Evolutionary conservation across 495 filamentous ascomycete genomes (phyloP).

Genomic region (Penicillium psychrofluorescens): DNA sequence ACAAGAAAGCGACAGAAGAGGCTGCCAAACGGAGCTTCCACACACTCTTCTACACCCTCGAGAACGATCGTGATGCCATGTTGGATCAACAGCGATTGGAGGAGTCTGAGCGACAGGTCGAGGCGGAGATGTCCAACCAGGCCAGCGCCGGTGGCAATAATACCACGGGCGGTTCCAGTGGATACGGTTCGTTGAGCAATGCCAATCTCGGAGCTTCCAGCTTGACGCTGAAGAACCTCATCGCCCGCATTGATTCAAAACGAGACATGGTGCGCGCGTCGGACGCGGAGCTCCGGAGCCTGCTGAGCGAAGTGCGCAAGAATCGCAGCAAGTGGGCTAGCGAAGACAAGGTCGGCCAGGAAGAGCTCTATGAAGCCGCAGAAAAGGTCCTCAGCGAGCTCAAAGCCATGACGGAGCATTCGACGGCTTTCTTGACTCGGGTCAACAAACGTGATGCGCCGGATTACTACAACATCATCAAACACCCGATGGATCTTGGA

Average conservation of each 20-base stretch:
- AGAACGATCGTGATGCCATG: constrained; percentile 94
- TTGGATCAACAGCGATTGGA: constrained; percentile 95
- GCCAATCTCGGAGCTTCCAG: constrained; percentile 96
- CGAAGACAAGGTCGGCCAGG: constrained; percentile 93
- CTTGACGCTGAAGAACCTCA: constrained; percentile 91
- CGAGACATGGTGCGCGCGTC: constrained; percentile 80
- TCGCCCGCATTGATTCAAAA: constrained; percentile 88
- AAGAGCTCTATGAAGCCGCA: constrained; percentile 92
- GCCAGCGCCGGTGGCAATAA: constrained; percentile 39
- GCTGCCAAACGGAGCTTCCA: constrained; percentile 83
- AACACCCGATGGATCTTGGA: constrained; percentile 95
- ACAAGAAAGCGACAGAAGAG: constrained; percentile 88
- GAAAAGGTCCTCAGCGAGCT: constrained; percentile 95
- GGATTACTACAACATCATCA: constrained; percentile 90
- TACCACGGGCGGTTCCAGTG: constrained; percentile 40
- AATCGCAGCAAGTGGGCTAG: constrained; percentile 98
- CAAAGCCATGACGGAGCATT: constrained; percentile 94
- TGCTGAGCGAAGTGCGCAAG: constrained; percentile 96
- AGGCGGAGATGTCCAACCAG: constrained; percentile 82
- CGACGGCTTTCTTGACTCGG: constrained; percentile 80
- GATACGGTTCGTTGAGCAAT: constrained; percentile 81
- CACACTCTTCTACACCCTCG: constrained; percentile 87
- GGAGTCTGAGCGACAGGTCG: constrained; percentile 90
- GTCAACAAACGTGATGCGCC: constrained; percentile 96
- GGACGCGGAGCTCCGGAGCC: constrained; percentile 79